phyloP scores from a whole-genome alignment of 306 rosid genomes.

The Benincasa hispida region DNA sequence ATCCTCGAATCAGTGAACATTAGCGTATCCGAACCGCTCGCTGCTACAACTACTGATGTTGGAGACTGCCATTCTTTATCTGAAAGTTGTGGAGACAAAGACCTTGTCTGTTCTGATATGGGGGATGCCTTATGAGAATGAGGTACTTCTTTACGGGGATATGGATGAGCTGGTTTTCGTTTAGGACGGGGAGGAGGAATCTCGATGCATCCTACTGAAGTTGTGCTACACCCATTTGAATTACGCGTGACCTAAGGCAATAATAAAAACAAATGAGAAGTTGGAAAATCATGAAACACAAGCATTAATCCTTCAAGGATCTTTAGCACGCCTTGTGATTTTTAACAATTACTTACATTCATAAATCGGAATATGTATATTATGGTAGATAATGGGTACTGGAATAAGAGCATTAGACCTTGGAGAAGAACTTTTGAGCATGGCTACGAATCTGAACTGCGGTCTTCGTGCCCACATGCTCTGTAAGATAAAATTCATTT shows the following conservation, averaged over 20 bases:
- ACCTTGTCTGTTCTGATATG: constrained; percentile 26
- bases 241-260: constrained; percentile 38
- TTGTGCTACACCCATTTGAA: constrained; percentile 20
- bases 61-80: constrained; percentile 64
- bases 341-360: constrained; percentile 12
- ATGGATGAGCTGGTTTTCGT: constrained; percentile 75
- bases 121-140: constrained; percentile 17
- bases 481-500: constrained; percentile 28
- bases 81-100: constrained; percentile 30
- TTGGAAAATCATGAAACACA: background rate
- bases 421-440: constrained; percentile 88
- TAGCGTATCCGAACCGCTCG: constrained; percentile 29
- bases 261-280: background rate
- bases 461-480: constrained; percentile 75
- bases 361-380: constrained; percentile 12
- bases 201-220: constrained; percentile 38
- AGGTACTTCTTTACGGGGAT: constrained; percentile 59
- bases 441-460: constrained; percentile 98
- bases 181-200: constrained; percentile 91
- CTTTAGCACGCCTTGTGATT: constrained; percentile 13
- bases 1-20: constrained; percentile 40
- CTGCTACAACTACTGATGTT: constrained; percentile 38
- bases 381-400: constrained; percentile 20
- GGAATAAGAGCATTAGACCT: constrained; percentile 42
- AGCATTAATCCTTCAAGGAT: constrained; percentile 5